Percentiles rank a stretch among this genome's conserved stretches.
phyloP scores from a whole-genome alignment of 2,329 filamentous ascomycete genomes.

The Xylaria hypoxylon region DNA sequence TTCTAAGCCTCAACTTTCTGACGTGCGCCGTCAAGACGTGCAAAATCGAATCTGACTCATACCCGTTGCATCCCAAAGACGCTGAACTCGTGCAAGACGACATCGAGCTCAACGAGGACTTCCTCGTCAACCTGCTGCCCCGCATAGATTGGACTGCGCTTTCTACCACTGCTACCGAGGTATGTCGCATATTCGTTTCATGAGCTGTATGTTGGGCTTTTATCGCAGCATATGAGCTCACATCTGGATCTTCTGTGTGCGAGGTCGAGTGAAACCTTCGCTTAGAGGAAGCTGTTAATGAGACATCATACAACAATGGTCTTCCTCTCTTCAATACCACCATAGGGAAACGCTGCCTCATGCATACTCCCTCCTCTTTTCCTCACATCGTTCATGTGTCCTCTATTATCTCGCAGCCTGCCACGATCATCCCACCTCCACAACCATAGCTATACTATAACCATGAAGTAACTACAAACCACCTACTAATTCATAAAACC shows the following conservation, averaged over 20 bases:
- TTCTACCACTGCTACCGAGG: slow-evolving; percentile 79
- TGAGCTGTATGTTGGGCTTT: background rate
- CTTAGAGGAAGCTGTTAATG: background rate
- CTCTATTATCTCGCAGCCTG: background rate
- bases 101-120: slow-evolving; percentile 81
- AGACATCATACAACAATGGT: background rate
- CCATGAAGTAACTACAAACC: background rate
- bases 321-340: background rate
- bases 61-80: slow-evolving; percentile 92
- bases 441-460: background rate
- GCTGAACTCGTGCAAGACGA: slow-evolving; percentile 90
- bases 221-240: background rate
- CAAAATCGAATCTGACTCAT: slow-evolving; percentile 82
- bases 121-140: slow-evolving; percentile 86
- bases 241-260: background rate
- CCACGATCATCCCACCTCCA: background rate
- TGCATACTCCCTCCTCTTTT: background rate
- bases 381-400: background rate
- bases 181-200: slow-evolving; percentile 54
- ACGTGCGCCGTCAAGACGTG: slow-evolving; percentile 96
- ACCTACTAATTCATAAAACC: slow-evolving; percentile 13
- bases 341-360: background rate
- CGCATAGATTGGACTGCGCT: slow-evolving; percentile 90
- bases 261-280: background rate
- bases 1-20: slow-evolving; percentile 95